Evolutionary conservation across 306 rosid species (phyloP).

Genomic region (Dalbergia cultrata): DNA sequence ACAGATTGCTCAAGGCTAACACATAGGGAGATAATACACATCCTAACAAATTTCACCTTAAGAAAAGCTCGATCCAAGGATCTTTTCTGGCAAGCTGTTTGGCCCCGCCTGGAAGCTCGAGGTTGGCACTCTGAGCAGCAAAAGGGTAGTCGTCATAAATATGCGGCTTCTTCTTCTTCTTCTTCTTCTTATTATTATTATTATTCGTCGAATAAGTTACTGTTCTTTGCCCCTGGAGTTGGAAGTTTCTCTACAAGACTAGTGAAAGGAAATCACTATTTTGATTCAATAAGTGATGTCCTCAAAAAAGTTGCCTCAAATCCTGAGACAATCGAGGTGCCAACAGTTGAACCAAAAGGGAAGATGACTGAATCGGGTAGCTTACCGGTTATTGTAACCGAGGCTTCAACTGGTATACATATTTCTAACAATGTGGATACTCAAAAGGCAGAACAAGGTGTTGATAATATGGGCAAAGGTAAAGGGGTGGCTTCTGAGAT

Average conservation of each 20-base stretch:
- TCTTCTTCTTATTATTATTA: not conserved
- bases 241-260: slow-evolving; percentile 60
- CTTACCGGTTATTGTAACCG: too few relatives aligned
- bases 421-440: too few relatives aligned
- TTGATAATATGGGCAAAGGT: too few relatives aligned
- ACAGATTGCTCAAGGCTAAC: slow-evolving; percentile 64
- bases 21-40: slow-evolving; percentile 54
- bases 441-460: too few relatives aligned
- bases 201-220: slow-evolving; percentile 36
- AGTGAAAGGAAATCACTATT: slow-evolving; percentile 66
- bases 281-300: slow-evolving; percentile 69
- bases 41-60: slow-evolving; percentile 57
- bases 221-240: slow-evolving; percentile 68
- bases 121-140: slow-evolving; percentile 85
- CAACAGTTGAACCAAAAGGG: not conserved
- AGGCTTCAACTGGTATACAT: too few relatives aligned
- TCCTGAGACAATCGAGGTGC: slow-evolving; percentile 68
- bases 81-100: slow-evolving; percentile 81
- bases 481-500: too few relatives aligned
- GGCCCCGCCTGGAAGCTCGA: slow-evolving; percentile 79
- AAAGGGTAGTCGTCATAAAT: slow-evolving; percentile 37
- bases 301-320: slow-evolving; percentile 61
- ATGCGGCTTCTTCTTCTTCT: slow-evolving; percentile 26
- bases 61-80: slow-evolving; percentile 68
- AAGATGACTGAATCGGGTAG: too few relatives aligned